phyloP scores from a whole-genome alignment of 2,329 filamentous ascomycete genomes.

The Periconia sp. region DNA sequence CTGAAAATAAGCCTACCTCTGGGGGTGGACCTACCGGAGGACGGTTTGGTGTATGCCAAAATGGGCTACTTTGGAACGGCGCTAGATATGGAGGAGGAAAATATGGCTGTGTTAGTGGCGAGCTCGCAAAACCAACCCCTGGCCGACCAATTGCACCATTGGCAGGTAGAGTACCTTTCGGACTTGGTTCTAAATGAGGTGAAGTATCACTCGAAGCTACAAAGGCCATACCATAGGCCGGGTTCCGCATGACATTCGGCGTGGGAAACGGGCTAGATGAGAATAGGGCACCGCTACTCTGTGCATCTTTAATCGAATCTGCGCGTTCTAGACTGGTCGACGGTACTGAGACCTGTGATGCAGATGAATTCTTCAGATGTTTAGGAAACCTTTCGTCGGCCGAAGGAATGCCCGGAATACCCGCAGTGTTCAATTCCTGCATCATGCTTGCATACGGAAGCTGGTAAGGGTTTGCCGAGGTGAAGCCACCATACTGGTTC shows the following conservation, averaged over 20 bases:
- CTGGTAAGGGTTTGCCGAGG: slow-evolving; percentile 7
- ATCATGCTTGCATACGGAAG: slow-evolving; percentile 6
- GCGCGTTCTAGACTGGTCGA: neutral
- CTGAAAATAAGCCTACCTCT: slow-evolving; percentile 26
- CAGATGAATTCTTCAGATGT: neutral
- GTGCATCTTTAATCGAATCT: neutral
- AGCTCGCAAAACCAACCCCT: slow-evolving; percentile 1
- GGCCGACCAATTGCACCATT: neutral
- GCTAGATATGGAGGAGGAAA: neutral
- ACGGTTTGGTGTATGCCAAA: neutral
- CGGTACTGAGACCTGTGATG: neutral
- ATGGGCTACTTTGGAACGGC: slow-evolving; percentile 5
- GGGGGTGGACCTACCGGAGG: slow-evolving; percentile 16
- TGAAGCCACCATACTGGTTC: slow-evolving; percentile 10
- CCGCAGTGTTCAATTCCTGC: neutral
- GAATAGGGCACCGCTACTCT: neutral
- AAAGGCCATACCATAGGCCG: slow-evolving; percentile 7
- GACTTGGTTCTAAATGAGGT: slow-evolving; percentile 3
- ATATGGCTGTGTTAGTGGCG: neutral
- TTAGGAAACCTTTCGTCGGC: neutral
- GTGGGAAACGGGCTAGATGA: slow-evolving; percentile 3
- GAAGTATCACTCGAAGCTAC: slow-evolving; percentile 2
- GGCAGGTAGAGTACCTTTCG: neutral
- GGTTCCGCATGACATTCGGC: neutral
- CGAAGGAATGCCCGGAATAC: neutral